These are phyloP conservation scores for Fusarium tanahbumbuense DNA, from an alignment of 2,329 filamentous ascomycete species.

Conservation along the genomic window DNA sequence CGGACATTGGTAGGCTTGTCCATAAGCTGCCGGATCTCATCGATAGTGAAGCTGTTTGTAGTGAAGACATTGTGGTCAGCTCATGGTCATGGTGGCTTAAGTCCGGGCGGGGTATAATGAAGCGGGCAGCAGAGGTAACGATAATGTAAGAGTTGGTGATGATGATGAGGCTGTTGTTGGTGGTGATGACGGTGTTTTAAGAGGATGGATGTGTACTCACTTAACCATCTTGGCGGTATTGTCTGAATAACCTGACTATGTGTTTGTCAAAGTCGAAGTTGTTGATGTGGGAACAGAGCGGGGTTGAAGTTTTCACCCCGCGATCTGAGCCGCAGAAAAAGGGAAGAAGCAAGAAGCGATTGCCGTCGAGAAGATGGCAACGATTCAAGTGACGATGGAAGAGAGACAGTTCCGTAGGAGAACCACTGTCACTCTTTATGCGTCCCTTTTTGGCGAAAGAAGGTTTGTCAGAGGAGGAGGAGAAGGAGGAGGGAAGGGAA, in stretches of 20 bases:
- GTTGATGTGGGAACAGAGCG: constrained; percentile 56
- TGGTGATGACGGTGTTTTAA: background rate
- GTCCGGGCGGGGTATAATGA: constrained; percentile 54
- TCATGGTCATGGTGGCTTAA: constrained; percentile 51
- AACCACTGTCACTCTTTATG: constrained; percentile 56
- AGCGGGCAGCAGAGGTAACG: constrained; percentile 4
- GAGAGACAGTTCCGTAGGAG: constrained; percentile 53
- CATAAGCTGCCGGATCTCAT: constrained; percentile 85
- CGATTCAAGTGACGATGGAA: constrained; percentile 51
- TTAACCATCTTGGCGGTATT: constrained; percentile 99
- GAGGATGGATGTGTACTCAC: constrained; percentile 71
- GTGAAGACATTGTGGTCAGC: constrained; percentile 61
- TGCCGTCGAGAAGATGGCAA: constrained; percentile 42
- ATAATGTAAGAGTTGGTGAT: background rate
- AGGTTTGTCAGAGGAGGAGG: constrained; percentile 29
- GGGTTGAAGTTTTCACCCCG: constrained; percentile 59
- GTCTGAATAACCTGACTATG: constrained; percentile 57
- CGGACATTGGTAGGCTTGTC: constrained; percentile 81
- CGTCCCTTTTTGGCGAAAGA: constrained; percentile 51
- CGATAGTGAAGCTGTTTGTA: constrained; percentile 89
- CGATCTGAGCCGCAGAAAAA: constrained; percentile 49
- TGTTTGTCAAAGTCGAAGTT: constrained; percentile 51
- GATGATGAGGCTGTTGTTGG: constrained; percentile 11
- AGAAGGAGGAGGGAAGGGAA: constrained; percentile 34
- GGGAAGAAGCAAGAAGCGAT: constrained; percentile 46